Evolutionary conservation across 2,329 filamentous ascomycete genomes (phyloP), one percentile per base, ranked within the genome.

Genomic region (Acrocalymma vagum): DNA sequence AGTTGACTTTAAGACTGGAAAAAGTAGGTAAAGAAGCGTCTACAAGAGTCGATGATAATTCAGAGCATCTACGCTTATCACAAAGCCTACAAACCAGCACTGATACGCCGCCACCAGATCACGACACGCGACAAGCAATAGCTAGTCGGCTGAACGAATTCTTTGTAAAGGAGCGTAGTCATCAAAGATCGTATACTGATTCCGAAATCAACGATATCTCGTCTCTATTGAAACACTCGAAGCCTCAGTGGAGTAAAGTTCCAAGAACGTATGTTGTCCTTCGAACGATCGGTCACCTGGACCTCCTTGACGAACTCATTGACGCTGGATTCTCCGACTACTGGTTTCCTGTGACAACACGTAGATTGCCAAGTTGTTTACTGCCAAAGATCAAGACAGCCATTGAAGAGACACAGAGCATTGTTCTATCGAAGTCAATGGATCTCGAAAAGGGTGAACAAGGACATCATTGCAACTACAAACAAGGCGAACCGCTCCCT

Each of bases 261-360:
- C 62, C 62, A 5, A 45, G 60, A 29, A 50, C 54, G 27, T 67
- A 64, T 38, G 52, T 50, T 15, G 48, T 64, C 13, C 50, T 67
- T 20, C 55, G 58, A 9, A 48, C 32, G 17, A 62, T 67, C 16
- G 39, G 44, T 25, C 32, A 39, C 16, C 29, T 62, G 8, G 21
- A 60, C n/a, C 11, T 58, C 11, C 41, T 66, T 6, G 50, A 63
- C 15, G 31, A 30, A 6, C 42, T 67, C 27, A 33, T 65, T 15
- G 51, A 52, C 4, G 17, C 41, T 13, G 58, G 52, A 9, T 50
- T 62, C 27, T 49, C 51, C 5, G 62, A 67, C 28, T 37, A 52
- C 40, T 60, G 45, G 42, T 58, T 68, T 29, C 62, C 61, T 13
- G 42, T 63, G 28, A 50, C 48, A 10, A 34, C 42, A 25, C 33